These are phyloP conservation scores for Exophiala spinifera DNA, from an alignment of 2,329 filamentous ascomycete species.

Conservation along the genomic window DNA sequence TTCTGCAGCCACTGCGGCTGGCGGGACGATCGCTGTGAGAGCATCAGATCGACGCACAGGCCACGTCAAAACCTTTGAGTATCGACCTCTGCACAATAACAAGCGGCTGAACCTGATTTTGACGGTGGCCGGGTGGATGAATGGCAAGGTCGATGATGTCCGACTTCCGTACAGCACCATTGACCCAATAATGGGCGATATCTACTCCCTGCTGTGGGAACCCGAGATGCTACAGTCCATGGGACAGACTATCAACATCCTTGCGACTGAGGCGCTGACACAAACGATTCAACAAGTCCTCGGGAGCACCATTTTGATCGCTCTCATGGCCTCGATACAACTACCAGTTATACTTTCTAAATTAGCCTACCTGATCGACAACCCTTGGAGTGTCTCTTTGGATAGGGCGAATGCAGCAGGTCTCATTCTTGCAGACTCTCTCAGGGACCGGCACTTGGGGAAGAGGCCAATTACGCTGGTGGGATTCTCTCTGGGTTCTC, in stretches of 20 bases:
- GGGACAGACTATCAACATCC: conserved; percentile 97
- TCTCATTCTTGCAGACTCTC: conserved; percentile 87
- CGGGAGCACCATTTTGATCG: conserved; percentile 80
- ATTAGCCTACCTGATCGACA: conserved; percentile 93
- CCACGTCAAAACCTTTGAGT: conserved; percentile 93
- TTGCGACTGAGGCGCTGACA: conserved; percentile 95
- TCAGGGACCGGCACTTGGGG: conserved; percentile 87
- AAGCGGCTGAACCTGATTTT: conserved; percentile 95
- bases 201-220: conserved; percentile 96
- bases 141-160: conserved; percentile 94
- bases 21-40: conserved; percentile 78
- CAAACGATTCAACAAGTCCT: conserved; percentile 95
- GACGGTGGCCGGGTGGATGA: conserved; percentile 97
- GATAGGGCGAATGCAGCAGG: conserved; percentile 85
- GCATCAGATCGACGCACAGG: conserved; percentile 87
- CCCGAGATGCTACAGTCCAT: conserved; percentile 97
- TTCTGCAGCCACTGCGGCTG: conserved; percentile 79
- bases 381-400: conserved; percentile 96
- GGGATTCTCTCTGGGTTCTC: conserved; percentile 87
- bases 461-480: conserved; percentile 88
- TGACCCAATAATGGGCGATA: conserved; percentile 95
- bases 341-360: conserved; percentile 92
- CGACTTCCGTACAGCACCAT: conserved; percentile 93
- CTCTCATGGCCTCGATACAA: conserved; percentile 88
- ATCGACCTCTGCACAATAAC: conserved; percentile 94